These are phyloP conservation scores for Zygosaccharomyces sapae DNA, from an alignment of 1,139 yeast genomes.

Conservation along the genomic window DNA sequence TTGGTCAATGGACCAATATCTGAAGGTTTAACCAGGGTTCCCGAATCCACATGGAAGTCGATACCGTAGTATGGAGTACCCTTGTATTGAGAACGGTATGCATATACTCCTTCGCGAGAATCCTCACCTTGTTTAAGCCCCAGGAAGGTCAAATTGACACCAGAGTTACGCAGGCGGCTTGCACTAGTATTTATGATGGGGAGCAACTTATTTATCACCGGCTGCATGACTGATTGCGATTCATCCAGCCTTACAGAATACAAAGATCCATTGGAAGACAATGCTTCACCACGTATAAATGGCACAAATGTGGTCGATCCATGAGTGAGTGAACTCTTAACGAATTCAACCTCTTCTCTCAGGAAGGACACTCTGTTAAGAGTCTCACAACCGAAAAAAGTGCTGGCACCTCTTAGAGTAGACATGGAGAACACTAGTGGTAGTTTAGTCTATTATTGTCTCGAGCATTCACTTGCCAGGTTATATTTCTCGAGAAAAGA, in stretches of 20 bases:
- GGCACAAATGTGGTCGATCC: conserved; percentile 56
- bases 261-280: conserved; percentile 8
- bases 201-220: conserved; percentile 17
- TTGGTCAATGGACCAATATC: conserved; percentile 12
- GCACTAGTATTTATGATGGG: conserved; percentile 19
- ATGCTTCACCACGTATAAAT: conserved; percentile 37
- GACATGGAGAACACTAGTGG: neutral
- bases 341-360: conserved; percentile 61
- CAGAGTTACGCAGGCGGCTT: conserved; percentile 23
- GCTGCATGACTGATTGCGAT: conserved; percentile 15
- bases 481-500: neutral
- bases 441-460: no score
- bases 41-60: conserved; percentile 46
- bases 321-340: conserved; percentile 49
- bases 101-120: conserved; percentile 34
- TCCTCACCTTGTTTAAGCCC: conserved; percentile 62
- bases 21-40: conserved; percentile 16
- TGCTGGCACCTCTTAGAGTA: conserved; percentile 15
- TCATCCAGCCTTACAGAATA: conserved; percentile 14
- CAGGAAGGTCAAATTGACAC: conserved; percentile 49
- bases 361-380: conserved; percentile 78
- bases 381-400: conserved; percentile 51
- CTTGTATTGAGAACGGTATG: conserved; percentile 45
- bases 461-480: no score
- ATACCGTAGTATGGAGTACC: conserved; percentile 79